A percentile compares a stretch with the other conserved stretches of the same genome.
These are phyloP conservation scores for Teunomyces atbi DNA, from an alignment of 805 yeast genomes.

Conservation along the genomic window DNA sequence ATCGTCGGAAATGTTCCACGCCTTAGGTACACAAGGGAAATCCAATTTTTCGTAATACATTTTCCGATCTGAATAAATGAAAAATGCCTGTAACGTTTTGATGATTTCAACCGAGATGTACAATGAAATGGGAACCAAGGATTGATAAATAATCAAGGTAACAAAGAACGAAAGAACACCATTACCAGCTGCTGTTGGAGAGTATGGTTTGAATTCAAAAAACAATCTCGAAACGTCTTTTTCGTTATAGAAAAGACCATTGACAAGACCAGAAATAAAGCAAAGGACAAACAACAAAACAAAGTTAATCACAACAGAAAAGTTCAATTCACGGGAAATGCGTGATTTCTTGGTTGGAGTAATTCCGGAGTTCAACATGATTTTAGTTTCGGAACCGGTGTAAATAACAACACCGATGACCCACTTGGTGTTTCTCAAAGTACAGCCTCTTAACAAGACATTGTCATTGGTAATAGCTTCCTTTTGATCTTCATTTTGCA, in stretches of 20 bases:
- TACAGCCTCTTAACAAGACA: constrained; percentile 69
- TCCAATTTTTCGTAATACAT: constrained; percentile 70
- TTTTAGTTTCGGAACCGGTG: constrained; percentile 78
- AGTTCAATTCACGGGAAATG: constrained; percentile 69
- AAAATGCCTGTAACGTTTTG: constrained; percentile 78
- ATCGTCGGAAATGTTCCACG: constrained; percentile 86
- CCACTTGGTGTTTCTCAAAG: constrained; percentile 81
- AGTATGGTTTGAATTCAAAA: constrained; percentile 70
- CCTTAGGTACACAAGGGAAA: constrained; percentile 79
- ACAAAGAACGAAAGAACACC: constrained; percentile 76
- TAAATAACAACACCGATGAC: constrained; percentile 72
- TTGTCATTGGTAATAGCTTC: constrained; percentile 73
- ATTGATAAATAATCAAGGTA: constrained; percentile 71
- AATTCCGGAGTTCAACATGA: constrained; percentile 76
- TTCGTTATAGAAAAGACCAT: constrained; percentile 61
- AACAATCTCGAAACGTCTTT: constrained; percentile 51
- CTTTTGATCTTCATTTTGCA: constrained; percentile 39
- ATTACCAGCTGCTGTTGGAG: constrained; percentile 60
- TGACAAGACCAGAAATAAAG: constrained; percentile 66
- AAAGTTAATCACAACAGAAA: constrained; percentile 68
- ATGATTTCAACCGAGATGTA: constrained; percentile 81
- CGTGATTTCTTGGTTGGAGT: constrained; percentile 78
- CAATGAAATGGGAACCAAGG: constrained; percentile 79
- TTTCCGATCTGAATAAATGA: constrained; percentile 70
- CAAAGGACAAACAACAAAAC: constrained; percentile 61